A percentile compares a stretch with the other conserved stretches of the same genome.
phyloP scores from a whole-genome alignment of 2,329 filamentous ascomycete species.

The Dactylella cylindrospora region DNA sequence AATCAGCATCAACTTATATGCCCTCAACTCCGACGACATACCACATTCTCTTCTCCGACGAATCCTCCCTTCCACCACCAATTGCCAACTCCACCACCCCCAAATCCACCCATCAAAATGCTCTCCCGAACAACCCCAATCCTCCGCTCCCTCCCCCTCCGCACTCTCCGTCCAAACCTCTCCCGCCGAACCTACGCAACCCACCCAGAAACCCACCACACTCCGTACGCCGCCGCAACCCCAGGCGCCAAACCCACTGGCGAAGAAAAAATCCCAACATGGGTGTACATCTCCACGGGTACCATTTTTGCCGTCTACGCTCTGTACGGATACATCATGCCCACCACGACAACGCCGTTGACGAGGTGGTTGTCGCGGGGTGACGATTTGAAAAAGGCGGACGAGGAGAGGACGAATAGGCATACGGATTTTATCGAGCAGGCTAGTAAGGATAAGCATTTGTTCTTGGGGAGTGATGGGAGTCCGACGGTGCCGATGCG shows the following conservation, averaged over 20 bases:
- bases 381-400: constrained; percentile 6
- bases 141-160: too few relatives aligned
- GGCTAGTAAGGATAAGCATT: constrained; percentile 32
- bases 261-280: constrained; percentile 29
- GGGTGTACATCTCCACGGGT: constrained; percentile 30
- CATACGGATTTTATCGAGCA: constrained; percentile 33
- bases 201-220: constrained; percentile 33
- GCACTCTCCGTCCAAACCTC: constrained; percentile 23
- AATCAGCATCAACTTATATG: not conserved
- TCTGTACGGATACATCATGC: constrained; percentile 29
- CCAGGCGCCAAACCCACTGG: constrained; percentile 5
- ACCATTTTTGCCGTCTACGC: constrained; percentile 32
- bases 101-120: constrained; percentile 8
- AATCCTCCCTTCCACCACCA: not conserved
- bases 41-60: not conserved
- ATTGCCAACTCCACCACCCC: not conserved
- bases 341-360: constrained; percentile 20
- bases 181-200: constrained; percentile 22
- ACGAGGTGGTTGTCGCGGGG: constrained; percentile 17
- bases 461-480: constrained; percentile 18
- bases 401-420: constrained; percentile 42
- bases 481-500: constrained; percentile 19
- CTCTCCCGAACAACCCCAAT: constrained; percentile 29
- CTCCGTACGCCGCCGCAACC: constrained; percentile 7
- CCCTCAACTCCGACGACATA: constrained; percentile 1